A percentile compares a stretch with the other conserved stretches of the same genome.
These are phyloP conservation scores for Lantana camara DNA, from an alignment of 257 asterid genomes.

Conservation along the genomic window DNA sequence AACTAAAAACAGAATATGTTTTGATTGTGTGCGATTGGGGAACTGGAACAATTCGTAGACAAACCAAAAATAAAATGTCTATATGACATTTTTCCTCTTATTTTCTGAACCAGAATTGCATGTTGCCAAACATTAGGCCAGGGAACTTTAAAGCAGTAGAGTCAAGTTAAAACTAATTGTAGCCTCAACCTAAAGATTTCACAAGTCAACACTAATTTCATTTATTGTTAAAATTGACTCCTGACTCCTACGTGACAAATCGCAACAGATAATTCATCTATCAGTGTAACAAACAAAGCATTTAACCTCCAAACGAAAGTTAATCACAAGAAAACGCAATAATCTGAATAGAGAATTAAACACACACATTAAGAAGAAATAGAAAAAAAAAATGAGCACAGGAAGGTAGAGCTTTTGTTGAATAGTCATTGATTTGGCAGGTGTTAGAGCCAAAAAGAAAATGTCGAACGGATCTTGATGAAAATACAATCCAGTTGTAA, in stretches of 20 bases:
- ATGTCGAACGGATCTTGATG: not conserved
- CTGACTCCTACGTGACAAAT: not conserved
- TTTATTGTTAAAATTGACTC: not conserved
- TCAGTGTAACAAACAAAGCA: not conserved
- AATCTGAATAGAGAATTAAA: not conserved
- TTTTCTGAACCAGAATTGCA: conserved; percentile 10
- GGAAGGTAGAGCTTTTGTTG: conserved; percentile 15
- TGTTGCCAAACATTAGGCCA: not conserved
- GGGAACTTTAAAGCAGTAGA: conserved; percentile 1
- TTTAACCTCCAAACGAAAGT: not conserved
- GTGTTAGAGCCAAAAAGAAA: not conserved
- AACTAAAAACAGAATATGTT: not conserved
- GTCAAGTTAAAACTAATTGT: not conserved
- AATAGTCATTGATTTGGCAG: not conserved
- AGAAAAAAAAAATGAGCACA: conserved; percentile 8
- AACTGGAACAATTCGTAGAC: conserved; percentile 13
- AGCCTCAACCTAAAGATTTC: conserved; percentile 18
- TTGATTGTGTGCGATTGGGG: conserved; percentile 9
- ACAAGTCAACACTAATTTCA: not conserved
- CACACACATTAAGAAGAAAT: conserved; percentile 1
- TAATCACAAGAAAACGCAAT: not conserved
- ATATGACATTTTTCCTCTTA: not conserved
- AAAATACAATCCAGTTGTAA: not conserved
- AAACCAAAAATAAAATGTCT: not conserved
- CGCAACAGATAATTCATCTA: not conserved